Conservation (phyloP, 225 moss, liverwort and hornwort species). For the Marchantia paleacea region DNA sequence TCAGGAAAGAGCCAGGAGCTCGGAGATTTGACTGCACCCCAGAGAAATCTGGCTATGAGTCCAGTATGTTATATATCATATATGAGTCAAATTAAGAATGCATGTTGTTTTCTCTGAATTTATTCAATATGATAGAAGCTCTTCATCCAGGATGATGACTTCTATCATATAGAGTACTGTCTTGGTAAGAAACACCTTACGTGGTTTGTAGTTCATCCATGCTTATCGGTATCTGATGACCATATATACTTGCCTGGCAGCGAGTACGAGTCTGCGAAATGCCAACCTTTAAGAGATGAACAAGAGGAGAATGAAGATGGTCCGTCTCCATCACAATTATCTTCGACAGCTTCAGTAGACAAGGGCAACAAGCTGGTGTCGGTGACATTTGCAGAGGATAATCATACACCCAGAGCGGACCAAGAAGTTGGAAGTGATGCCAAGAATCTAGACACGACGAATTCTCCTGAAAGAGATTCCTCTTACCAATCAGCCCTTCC, state of each 20-base stretch:
- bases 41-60: too few relatives aligned
- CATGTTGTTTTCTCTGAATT: too few relatives aligned
- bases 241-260: not conserved
- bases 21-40: too few relatives aligned
- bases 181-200: too few relatives aligned
- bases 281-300: not conserved
- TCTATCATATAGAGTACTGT: too few relatives aligned
- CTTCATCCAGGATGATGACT: too few relatives aligned
- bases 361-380: not conserved
- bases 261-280: constrained; percentile 11
- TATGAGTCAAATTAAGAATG: too few relatives aligned
- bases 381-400: not conserved
- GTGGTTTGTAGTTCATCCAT: not conserved
- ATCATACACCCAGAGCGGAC: not conserved
- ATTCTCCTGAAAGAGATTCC: constrained; percentile 1
- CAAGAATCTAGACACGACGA: not conserved
- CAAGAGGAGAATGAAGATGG: not conserved
- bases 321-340: not conserved
- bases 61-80: too few relatives aligned
- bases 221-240: not conserved
- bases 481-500: constrained; percentile 3
- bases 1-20: not conserved
- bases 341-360: constrained; percentile 10
- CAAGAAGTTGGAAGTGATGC: constrained; percentile 12
- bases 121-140: too few relatives aligned